Percentiles rank a stretch among this genome's conserved stretches.
Conservation (phyloP, 1,284 basidiomycete species). For the Naganishia albida region DNA sequence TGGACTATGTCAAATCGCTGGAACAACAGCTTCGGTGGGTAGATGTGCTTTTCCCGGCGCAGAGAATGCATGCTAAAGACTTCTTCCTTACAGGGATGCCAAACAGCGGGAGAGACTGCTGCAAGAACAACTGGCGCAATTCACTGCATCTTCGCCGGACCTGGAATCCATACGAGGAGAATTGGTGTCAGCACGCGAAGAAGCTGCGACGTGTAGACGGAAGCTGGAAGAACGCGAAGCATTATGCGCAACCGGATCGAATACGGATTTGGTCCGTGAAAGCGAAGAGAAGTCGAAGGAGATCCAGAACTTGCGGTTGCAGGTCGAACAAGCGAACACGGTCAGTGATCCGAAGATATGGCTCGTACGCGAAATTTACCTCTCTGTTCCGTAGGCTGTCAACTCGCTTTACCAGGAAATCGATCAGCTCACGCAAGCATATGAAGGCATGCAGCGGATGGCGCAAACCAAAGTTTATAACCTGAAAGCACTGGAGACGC, state of each 20-base stretch:
- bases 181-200: conserved; percentile 48
- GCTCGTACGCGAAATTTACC: background rate
- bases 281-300: conserved; percentile 68
- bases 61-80: no score
- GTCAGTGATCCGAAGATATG: conserved; percentile 40
- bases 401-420: conserved; percentile 80
- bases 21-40: conserved; percentile 65
- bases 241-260: conserved; percentile 55
- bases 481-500: conserved; percentile 73
- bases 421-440: conserved; percentile 80
- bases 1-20: conserved; percentile 66
- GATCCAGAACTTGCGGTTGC: conserved; percentile 60
- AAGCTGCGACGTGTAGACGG: conserved; percentile 63
- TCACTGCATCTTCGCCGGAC: conserved; percentile 19
- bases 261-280: conserved; percentile 59
- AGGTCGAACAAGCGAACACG: conserved; percentile 55
- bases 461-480: conserved; percentile 83
- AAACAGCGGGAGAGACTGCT: conserved; percentile 27
- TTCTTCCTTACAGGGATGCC: conserved; percentile 13
- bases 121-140: conserved; percentile 38
- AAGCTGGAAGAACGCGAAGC: conserved; percentile 53
- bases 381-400: conserved; percentile 60
- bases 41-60: background rate
- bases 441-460: conserved; percentile 82
- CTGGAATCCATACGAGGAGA: conserved; percentile 33